Evolutionary conservation across 805 yeast species (phyloP), one percentile per base, ranked within the genome.

Genomic region (Kockiozyma suomiensis): DNA sequence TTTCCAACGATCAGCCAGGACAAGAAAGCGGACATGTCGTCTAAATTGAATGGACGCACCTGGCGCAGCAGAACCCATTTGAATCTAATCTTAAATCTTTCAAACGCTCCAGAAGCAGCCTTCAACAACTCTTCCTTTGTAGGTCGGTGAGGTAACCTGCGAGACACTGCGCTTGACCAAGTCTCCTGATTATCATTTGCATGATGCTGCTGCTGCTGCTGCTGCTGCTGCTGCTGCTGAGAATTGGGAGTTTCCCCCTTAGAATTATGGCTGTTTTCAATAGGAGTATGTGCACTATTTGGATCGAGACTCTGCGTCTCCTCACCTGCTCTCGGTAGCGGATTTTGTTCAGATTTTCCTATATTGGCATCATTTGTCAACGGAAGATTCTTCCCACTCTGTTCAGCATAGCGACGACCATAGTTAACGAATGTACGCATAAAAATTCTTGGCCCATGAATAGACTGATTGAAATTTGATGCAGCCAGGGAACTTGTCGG

Each of bases 1-100:
- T 94, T 93, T 2, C 97, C 96, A 71, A 94, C 86, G 50, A 94
- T 81, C 30, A 94, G 76, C 97, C 98, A 92, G 5, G 97, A 88
- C 59, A 93, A 83, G 63, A 94, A 79, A 2, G 98, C 98, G 37
- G 90, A 82, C 57, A 91, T 81, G 69, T 93, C 97, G 74, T 94
- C 98, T n/a, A 88, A 83, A 71, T 87, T 92, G 76, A 90, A 89
- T 1, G 97, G 97, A 17, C 96, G 79, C 66, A 85, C 83, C 12
- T 90, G 87, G 54, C 82, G 79, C 58, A 88, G 88, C 54, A 94
- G 73, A 1, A 84, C 71, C 96, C 97, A 91, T 71, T 85, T 86
- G 54, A 86, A 62, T 48, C 84, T 74, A 38, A 83, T 81, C 26
- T 73, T 70, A 13, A 82, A 56, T 25, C 81, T 74, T 35, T 78